phyloP scores from a whole-genome alignment of 2,329 filamentous ascomycete genomes.

The Fusarium austroafricanum region DNA sequence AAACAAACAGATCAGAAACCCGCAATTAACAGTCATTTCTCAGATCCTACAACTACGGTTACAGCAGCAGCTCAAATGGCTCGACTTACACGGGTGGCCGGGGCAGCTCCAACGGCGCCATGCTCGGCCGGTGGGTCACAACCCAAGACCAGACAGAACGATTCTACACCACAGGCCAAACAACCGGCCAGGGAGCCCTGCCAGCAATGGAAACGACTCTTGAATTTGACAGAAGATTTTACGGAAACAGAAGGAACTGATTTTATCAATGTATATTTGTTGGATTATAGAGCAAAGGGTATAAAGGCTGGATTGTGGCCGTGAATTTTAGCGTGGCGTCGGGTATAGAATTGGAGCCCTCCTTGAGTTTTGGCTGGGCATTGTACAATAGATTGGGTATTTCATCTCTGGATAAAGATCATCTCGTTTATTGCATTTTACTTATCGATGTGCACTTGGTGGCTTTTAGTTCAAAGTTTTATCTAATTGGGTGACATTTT shows the following conservation, averaged over 20 bases:
- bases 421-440: not conserved
- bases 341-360: constrained; percentile 19
- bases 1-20: not conserved
- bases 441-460: not conserved
- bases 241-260: not conserved
- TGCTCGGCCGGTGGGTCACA: constrained; percentile 23
- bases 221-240: constrained; percentile 23
- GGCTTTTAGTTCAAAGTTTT: not conserved
- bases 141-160: constrained; percentile 22
- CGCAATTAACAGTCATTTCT: constrained; percentile 1
- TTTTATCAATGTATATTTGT: not conserved
- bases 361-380: not conserved
- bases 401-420: not conserved
- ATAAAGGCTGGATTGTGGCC: constrained; percentile 6
- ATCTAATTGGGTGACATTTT: not conserved
- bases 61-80: constrained; percentile 12
- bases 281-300: not conserved
- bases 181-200: constrained; percentile 19
- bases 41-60: constrained; percentile 14
- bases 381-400: constrained; percentile 23
- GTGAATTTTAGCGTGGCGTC: constrained; percentile 31
- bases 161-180: constrained; percentile 29
- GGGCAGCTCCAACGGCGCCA: constrained; percentile 5
- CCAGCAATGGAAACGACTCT: constrained; percentile 13
- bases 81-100: constrained; percentile 34